These are phyloP conservation scores for Dryadomyces quercivorus DNA, from an alignment of 2,329 filamentous ascomycete species.

Conservation along the genomic window DNA sequence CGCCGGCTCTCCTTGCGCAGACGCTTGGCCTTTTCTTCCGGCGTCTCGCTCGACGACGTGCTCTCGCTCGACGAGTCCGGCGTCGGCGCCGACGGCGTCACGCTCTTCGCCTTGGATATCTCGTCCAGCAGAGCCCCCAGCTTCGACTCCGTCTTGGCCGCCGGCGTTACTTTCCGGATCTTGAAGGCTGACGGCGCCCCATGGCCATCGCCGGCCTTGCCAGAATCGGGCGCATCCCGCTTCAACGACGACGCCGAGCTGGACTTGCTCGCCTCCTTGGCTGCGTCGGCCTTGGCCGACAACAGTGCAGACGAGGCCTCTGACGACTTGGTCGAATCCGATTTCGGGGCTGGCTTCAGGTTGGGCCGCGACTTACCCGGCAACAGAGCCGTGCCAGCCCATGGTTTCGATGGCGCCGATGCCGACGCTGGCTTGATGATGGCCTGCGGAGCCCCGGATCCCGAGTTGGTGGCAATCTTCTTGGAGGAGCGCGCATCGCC, in stretches of 20 bases:
- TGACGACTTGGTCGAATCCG: slow-evolving; percentile 8
- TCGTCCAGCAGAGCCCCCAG: slow-evolving; percentile 43
- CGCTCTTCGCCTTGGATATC: slow-evolving; percentile 39
- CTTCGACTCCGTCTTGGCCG: slow-evolving; percentile 26
- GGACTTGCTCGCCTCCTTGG: neutral
- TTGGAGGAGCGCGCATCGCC: slow-evolving; percentile 23
- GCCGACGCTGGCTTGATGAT: slow-evolving; percentile 8
- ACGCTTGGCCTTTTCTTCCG: slow-evolving; percentile 54
- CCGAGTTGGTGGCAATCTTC: slow-evolving; percentile 23
- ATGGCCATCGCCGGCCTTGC: neutral
- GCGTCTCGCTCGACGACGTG: slow-evolving; percentile 42
- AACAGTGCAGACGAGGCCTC: neutral
- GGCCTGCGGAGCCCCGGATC: slow-evolving; percentile 12
- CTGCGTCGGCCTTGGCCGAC: neutral
- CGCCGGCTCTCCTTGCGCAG: slow-evolving; percentile 61
- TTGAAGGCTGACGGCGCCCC: slow-evolving; percentile 4
- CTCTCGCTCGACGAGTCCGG: slow-evolving; percentile 29
- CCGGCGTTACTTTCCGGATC: slow-evolving; percentile 13
- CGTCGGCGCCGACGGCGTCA: slow-evolving; percentile 23
- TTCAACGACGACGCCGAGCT: neutral
- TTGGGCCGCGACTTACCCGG: slow-evolving; percentile 35
- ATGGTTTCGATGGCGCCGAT: slow-evolving; percentile 13
- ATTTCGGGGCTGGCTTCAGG: slow-evolving; percentile 22
- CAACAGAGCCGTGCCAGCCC: slow-evolving; percentile 21
- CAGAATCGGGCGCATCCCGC: neutral